Conservation (phyloP, 2,329 filamentous ascomycete genomes). For the Paracoccidioides brasiliensis region DNA sequence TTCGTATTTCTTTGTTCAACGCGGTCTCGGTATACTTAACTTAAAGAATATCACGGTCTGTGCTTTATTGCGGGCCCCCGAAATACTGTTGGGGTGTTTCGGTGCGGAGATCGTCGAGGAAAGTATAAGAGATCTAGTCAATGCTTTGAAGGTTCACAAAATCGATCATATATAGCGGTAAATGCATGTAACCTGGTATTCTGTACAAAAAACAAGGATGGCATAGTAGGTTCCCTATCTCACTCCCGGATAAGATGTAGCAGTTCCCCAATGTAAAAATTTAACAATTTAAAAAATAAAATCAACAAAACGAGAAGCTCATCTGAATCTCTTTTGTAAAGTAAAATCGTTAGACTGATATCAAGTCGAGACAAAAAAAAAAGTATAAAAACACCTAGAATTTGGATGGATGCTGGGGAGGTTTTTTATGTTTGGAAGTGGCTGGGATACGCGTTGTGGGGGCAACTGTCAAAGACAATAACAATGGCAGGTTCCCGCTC, state of each 20-base stretch:
- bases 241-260: no score
- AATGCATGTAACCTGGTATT: background rate
- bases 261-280: background rate
- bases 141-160: background rate
- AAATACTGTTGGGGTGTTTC: background rate
- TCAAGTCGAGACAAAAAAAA: background rate
- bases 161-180: background rate
- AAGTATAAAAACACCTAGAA: background rate
- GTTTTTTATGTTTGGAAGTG: background rate
- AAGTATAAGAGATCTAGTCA: background rate
- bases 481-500: background rate
- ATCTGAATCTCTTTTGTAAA: background rate
- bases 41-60: background rate
- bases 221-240: background rate
- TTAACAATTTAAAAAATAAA: background rate
- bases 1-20: background rate
- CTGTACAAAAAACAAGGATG: background rate
- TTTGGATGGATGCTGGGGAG: background rate
- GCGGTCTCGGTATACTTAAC: background rate
- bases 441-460: slow-evolving; percentile 3
- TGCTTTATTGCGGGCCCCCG: no score
- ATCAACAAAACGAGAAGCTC: background rate
- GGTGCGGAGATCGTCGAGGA: background rate
- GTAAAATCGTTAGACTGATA: background rate
- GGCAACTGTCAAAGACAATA: slow-evolving; percentile 2